Evolutionary conservation across 2,329 filamentous ascomycete species (phyloP), one percentile per base, ranked within the genome.

Genomic region (Ophiostoma piceae): DNA sequence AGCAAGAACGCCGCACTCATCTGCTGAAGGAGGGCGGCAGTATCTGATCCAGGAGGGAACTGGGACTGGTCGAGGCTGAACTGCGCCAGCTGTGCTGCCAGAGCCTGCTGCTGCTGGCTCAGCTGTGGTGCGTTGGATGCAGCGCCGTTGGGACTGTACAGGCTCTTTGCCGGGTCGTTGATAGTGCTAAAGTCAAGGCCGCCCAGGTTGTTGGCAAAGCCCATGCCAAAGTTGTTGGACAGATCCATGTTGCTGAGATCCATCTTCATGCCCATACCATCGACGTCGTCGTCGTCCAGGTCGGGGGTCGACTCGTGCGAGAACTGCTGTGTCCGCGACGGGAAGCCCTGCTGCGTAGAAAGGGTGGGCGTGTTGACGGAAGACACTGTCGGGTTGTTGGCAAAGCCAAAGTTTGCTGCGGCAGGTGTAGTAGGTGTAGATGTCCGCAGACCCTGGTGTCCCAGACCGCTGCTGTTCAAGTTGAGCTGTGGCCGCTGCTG

Each of bases 321-420:
- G 60, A 74, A 87, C 74, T 84, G 83, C 60, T 87, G 85, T 69
- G 85, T 82, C 71, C 83, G 85, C 70, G 85, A 83, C 68, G 83
- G 85, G 72, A 88, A 82, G 43, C 91, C 75, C 57, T 77, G 89
- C 73, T 93, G 90, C 0, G 92, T 92, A 71, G 90, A 91, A 71
- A 98, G 84, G 0, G 94, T 96, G 0, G 94, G 94, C 0, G 94
- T 98, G 79, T 97, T 98, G 69, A 97, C 94, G 3, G 94, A 97
- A 2, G 95, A 99, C 22, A 98, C 94, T 0, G 94, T 97, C 19
- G 94, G 94, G 78, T 97, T 97, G 78, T 96, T 92, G 77, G 93
- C 90, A 74, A 96, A 88, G 67, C 89, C 89, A 76, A 94, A 92
- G 75, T 85, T 88, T 66, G 90, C 87, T 35, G 92, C 85, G 41